Evolutionary conservation across 345 rosid species (phyloP).

Genomic region (Citrus reticulata): DNA sequence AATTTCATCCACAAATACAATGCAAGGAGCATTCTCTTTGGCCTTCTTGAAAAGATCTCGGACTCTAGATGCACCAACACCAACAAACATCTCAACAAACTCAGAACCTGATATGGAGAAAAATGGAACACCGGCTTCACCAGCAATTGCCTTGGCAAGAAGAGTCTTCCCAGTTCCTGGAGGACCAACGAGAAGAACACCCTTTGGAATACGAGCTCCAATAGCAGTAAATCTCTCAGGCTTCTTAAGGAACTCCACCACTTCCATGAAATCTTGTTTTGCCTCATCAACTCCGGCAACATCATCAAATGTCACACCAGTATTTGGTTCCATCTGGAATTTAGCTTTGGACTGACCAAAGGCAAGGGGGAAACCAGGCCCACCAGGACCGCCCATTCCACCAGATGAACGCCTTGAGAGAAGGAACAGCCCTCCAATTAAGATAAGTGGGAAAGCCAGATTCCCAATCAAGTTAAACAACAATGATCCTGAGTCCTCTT

Average conservation of each 20-base stretch:
- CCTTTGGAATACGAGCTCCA: constrained; percentile 95
- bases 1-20: constrained; percentile 97
- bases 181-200: constrained; percentile 97
- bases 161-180: constrained; percentile 99
- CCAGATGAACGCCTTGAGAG: constrained; percentile 91
- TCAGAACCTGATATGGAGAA: constrained; percentile 97
- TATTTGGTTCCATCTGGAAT: constrained; percentile 98
- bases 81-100: constrained; percentile 97
- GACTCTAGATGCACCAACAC: constrained; percentile 97
- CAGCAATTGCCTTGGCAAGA: constrained; percentile 98
- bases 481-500: constrained; percentile 90
- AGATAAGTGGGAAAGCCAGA: constrained; percentile 81
- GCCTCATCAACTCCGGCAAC: constrained; percentile 99
- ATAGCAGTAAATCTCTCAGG: constrained; percentile 98
- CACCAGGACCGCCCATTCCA: constrained; percentile 99
- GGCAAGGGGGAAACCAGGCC: constrained; percentile 82
- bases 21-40: constrained; percentile 93
- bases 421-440: constrained; percentile 95
- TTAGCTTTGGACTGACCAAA: constrained; percentile 97
- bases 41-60: constrained; percentile 96
- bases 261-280: constrained; percentile 99
- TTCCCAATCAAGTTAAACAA: constrained; percentile 86
- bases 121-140: constrained; percentile 98
- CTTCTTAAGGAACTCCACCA: constrained; percentile 94
- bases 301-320: constrained; percentile 97